phyloP scores from a whole-genome alignment of 306 rosid species.

The Cicer chorassanicum region DNA sequence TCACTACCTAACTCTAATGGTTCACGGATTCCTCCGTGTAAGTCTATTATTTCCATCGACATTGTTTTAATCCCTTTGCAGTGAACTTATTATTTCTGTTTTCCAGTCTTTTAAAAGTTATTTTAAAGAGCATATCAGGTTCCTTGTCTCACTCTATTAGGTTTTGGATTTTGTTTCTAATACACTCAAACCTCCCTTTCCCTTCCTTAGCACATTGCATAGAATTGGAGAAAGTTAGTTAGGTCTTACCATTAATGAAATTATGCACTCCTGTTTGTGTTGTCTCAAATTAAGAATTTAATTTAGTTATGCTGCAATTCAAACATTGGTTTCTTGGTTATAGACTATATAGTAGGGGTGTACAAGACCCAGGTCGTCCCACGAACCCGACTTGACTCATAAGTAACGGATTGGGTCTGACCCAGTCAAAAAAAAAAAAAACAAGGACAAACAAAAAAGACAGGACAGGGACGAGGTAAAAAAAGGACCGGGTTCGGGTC shows the following conservation, averaged over 20 bases:
- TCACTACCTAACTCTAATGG: slow-evolving; percentile 68
- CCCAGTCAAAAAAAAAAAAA: no score
- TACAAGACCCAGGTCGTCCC: no score
- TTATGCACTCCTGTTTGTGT: slow-evolving; percentile 14
- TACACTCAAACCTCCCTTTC: no score
- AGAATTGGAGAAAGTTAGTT: background rate
- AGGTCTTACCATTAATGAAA: background rate
- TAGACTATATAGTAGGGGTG: background rate
- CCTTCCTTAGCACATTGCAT: slow-evolving; percentile 2
- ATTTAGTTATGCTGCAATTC: slow-evolving; percentile 45
- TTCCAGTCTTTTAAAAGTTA: slow-evolving; percentile 17
- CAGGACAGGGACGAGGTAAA: no score
- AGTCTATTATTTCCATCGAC: slow-evolving; percentile 38
- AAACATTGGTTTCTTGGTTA: slow-evolving; percentile 24
- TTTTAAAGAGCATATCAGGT: background rate
- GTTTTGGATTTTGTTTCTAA: background rate
- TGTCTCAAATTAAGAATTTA: slow-evolving; percentile 6
- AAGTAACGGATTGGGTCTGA: no score
- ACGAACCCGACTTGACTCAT: no score
- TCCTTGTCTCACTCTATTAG: slow-evolving; percentile 1
- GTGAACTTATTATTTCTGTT: slow-evolving; percentile 2
- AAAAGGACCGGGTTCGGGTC: no score
- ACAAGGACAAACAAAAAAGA: no score
- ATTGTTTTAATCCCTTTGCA: slow-evolving; percentile 7
- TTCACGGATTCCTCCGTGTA: slow-evolving; percentile 61